phyloP scores from a whole-genome alignment of 495 filamentous ascomycete genomes.

The Schizothecium vesticola region DNA sequence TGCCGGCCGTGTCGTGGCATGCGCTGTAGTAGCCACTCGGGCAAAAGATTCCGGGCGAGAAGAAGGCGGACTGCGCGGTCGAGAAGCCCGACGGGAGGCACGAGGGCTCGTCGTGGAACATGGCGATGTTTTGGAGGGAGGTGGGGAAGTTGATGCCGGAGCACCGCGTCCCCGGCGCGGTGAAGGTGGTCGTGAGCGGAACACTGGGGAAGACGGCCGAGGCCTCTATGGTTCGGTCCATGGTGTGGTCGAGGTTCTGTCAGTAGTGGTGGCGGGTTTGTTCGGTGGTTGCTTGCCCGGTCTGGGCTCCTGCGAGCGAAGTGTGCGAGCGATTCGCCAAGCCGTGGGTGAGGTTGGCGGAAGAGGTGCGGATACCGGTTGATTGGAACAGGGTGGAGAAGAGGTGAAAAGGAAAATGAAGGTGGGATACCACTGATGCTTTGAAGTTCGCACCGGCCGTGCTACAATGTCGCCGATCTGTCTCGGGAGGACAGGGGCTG shows the following conservation, averaged over 20 bases:
- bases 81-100: conserved; percentile 22
- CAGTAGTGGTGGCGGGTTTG: background rate
- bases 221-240: background rate
- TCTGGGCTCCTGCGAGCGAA: background rate
- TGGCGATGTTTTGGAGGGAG: background rate
- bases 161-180: conserved; percentile 10
- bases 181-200: conserved; percentile 25
- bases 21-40: conserved; percentile 24
- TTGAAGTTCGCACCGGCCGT: background rate
- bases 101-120: conserved; percentile 16
- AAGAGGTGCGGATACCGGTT: background rate
- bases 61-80: conserved; percentile 16
- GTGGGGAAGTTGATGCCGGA: conserved; percentile 14
- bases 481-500: background rate
- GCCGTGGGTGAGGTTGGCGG: background rate
- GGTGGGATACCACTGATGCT: background rate
- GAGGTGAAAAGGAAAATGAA: background rate
- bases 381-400: background rate
- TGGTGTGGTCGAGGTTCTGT: background rate
- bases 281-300: background rate
- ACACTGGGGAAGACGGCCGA: conserved; percentile 12
- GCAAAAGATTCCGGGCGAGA: conserved; percentile 25
- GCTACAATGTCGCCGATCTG: background rate
- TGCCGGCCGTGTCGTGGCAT: conserved; percentile 15
- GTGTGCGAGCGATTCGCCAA: background rate